These are phyloP conservation scores for Backusella australiensis DNA, from an alignment of 192 early-diverging fungal genomes.

Conservation along the genomic window DNA sequence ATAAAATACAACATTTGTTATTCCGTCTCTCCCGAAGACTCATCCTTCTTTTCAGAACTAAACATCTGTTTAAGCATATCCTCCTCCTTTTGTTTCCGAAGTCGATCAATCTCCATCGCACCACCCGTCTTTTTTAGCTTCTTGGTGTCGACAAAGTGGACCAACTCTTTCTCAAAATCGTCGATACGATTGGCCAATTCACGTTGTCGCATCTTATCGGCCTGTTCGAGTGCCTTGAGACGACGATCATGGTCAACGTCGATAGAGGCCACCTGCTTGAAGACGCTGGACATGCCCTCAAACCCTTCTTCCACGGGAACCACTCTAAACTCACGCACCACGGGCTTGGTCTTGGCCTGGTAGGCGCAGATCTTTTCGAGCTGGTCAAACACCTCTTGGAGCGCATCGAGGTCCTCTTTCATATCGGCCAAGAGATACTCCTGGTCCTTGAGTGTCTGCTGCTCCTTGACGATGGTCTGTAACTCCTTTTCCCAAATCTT, in stretches of 20 bases:
- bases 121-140: slow-evolving; percentile 77
- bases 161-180: slow-evolving; percentile 75
- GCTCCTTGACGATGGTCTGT: slow-evolving; percentile 78
- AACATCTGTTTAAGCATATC: slow-evolving; percentile 59
- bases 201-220: slow-evolving; percentile 62
- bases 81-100: slow-evolving; percentile 64
- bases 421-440: slow-evolving; percentile 69
- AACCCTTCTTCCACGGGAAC: slow-evolving; percentile 57
- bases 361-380: slow-evolving; percentile 60
- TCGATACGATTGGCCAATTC: slow-evolving; percentile 70
- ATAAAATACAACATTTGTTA: not conserved
- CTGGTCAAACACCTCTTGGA: slow-evolving; percentile 58
- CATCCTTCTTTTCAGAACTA: not conserved
- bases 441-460: slow-evolving; percentile 77
- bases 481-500: slow-evolving; percentile 84
- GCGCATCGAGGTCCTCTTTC: slow-evolving; percentile 58
- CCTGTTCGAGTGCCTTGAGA: slow-evolving; percentile 62
- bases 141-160: slow-evolving; percentile 59
- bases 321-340: slow-evolving; percentile 49
- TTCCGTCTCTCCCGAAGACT: not conserved
- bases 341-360: slow-evolving; percentile 44
- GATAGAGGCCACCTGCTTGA: slow-evolving; percentile 68
- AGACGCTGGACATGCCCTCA: slow-evolving; percentile 63
- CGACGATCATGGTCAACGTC: slow-evolving; percentile 64
- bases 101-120: slow-evolving; percentile 66